Percentiles rank a stretch among this genome's conserved stretches.
Conservation (phyloP, 2,329 filamentous ascomycete species). For the Nigrospora oryzae region DNA sequence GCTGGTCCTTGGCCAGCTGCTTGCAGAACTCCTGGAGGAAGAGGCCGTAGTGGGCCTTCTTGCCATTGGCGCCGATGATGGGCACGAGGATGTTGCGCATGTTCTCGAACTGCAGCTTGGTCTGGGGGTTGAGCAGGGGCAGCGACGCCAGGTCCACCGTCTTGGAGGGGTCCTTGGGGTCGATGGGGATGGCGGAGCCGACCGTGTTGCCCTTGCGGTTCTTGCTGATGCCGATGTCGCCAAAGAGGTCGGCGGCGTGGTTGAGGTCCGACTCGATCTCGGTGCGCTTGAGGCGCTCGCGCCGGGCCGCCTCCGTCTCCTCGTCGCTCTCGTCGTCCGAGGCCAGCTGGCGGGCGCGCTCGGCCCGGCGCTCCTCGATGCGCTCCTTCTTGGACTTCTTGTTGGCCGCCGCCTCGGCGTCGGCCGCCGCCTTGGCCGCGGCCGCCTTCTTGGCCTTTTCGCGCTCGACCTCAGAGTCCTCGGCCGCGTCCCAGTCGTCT, state of each 20-base stretch:
- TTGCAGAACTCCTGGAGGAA: conserved; percentile 91
- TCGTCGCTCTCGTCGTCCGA: conserved; percentile 54
- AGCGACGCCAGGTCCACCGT: conserved; percentile 75
- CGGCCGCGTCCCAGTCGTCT: conserved; percentile 93
- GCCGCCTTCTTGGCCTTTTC: conserved; percentile 86
- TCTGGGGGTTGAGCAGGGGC: conserved; percentile 80
- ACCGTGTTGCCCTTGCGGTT: conserved; percentile 61
- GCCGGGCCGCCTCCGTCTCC: conserved; percentile 64
- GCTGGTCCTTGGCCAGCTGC: conserved; percentile 76
- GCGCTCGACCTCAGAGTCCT: conserved; percentile 93
- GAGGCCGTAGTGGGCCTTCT: conserved; percentile 83
- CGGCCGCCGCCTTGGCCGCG: conserved; percentile 81
- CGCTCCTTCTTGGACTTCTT: conserved; percentile 87
- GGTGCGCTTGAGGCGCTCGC: conserved; percentile 65
- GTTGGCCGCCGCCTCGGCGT: conserved; percentile 76
- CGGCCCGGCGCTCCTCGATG: conserved; percentile 68
- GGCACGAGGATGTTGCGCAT: conserved; percentile 74
- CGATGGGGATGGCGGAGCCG: conserved; percentile 57
- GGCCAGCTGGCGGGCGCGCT: conserved; percentile 43
- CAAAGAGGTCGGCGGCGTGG: conserved; percentile 88
- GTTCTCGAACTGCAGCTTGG: conserved; percentile 76
- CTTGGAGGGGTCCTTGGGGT: conserved; percentile 64
- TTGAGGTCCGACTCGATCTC: conserved; percentile 85
- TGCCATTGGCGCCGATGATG: conserved; percentile 63
- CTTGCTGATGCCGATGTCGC: conserved; percentile 50